Evolutionary conservation across 352 stramenopile species (phyloP).

Genomic region (Thalassiosira sp.): DNA sequence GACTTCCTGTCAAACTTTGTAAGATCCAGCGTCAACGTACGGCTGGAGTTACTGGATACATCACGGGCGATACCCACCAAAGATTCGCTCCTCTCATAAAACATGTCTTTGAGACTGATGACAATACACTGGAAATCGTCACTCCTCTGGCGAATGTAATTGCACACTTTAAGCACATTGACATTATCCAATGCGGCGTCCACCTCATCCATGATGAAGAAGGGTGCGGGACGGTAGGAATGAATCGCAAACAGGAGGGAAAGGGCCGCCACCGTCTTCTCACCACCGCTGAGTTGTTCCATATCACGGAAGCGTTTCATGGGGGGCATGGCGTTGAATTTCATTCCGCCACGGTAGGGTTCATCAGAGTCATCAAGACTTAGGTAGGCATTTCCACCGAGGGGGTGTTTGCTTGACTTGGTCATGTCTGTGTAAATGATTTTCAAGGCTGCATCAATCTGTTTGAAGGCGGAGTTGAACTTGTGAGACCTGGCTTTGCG

Average conservation of each 20-base stretch:
- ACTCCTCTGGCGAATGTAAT: slow-evolving; percentile 92
- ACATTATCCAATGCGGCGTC: slow-evolving; percentile 99
- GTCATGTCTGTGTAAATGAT: slow-evolving; percentile 92
- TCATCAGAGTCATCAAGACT: slow-evolving; percentile 88
- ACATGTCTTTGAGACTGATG: slow-evolving; percentile 97
- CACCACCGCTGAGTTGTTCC: slow-evolving; percentile 96
- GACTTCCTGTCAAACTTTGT: slow-evolving; percentile 71
- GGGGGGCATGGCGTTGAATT: slow-evolving; percentile 99
- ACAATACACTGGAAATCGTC: slow-evolving; percentile 97
- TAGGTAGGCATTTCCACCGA: slow-evolving; percentile 88
- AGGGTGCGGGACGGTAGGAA: slow-evolving; percentile 90
- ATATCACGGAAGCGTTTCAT: slow-evolving; percentile 99
- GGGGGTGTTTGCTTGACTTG: slow-evolving; percentile 95
- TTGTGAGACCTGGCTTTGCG: slow-evolving; percentile 68
- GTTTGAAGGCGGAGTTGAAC: slow-evolving; percentile 87
- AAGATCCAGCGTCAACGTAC: slow-evolving; percentile 77
- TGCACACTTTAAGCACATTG: slow-evolving; percentile 98
- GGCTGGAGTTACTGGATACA: slow-evolving; percentile 74
- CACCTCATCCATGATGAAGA: slow-evolving; percentile 99
- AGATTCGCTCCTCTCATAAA: slow-evolving; percentile 87
- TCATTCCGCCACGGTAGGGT: slow-evolving; percentile 97
- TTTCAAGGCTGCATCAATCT: slow-evolving; percentile 91
- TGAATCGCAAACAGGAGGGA: slow-evolving; percentile 99
- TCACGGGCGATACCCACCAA: slow-evolving; percentile 82
- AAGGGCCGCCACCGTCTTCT: slow-evolving; percentile 99